Evolutionary conservation across 352 stramenopile species (phyloP), one percentile per base, ranked within the genome.

Genomic region (Pythium pyrilobum): DNA sequence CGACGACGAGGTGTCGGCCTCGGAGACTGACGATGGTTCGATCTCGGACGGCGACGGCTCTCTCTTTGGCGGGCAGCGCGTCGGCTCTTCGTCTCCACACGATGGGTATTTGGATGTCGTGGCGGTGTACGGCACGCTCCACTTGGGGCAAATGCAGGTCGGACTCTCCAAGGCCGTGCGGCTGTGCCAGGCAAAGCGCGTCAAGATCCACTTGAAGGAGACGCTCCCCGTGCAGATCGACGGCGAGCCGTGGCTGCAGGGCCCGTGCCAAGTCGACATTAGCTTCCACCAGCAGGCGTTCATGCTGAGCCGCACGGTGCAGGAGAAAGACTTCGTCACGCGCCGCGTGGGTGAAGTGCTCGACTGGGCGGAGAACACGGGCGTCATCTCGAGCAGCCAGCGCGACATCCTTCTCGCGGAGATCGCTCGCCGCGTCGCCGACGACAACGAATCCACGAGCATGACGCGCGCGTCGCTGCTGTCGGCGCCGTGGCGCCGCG

Each of bases 121-220:
- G 8, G 92, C 91, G 2, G 82, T 98, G 45, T 95, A 96, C 44
- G 91, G 92, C 45, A 92, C 85, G 5, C 82, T 98, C 33, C 91
- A 98, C 64, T 71, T 98, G 4, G 94, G 94, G 10, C 92, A 98
- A 65, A 96, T 98, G 69, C 89, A 97, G 51, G 93, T 93, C 46
- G 82, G 82, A 1, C 59, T 93, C 15, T 91, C 80, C 25, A 88
- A 87, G 48, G 82, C 82, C 2, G 77, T 91, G 29, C 82, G 82
- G 10, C 54, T 93, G 9, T 89, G 82, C 31, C 82, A 93, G 39
- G 74, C 74, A 12, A 88, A 85, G 51, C 66, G 74, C 3, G 62
- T 91, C 18, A 71, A 68, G 37, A 59, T 93, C 33, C 63, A 56
- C 0, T 37, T 91, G 40, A 78, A 81, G 16, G 78, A 90, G 45